These are phyloP conservation scores for Rhodotorula kratochvilovae DNA, from an alignment of 768 basidiomycete genomes.

Conservation along the genomic window DNA sequence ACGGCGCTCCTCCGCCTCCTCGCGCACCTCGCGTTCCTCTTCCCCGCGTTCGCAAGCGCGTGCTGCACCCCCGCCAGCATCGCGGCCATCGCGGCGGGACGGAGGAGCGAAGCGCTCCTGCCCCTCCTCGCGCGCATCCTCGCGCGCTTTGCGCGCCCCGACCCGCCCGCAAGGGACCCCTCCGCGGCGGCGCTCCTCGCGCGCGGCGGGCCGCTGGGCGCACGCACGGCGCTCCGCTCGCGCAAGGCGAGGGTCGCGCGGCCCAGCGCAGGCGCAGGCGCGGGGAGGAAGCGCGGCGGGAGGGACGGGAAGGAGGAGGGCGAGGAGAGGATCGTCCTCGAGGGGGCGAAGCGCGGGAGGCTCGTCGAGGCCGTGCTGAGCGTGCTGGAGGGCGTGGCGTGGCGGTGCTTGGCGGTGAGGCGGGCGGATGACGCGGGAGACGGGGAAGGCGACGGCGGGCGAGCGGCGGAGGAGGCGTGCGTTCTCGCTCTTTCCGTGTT, in stretches of 20 bases:
- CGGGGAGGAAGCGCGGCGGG: background rate
- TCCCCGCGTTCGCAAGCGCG: constrained; percentile 1
- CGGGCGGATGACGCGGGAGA: background rate
- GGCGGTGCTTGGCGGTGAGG: constrained; percentile 7
- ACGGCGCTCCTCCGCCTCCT: constrained; percentile 23
- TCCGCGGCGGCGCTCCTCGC: background rate
- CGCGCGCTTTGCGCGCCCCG: constrained; percentile 12
- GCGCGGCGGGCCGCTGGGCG: too few species aligned
- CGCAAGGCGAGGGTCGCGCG: constrained; percentile 3
- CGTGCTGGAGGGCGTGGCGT: constrained; percentile 30
- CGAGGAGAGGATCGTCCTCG: constrained; percentile 12
- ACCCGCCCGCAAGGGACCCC: background rate
- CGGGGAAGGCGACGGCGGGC: background rate
- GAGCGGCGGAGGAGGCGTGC: constrained; percentile 11
- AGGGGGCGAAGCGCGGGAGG: constrained; percentile 5
- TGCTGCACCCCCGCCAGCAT: background rate
- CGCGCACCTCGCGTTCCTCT: constrained; percentile 23
- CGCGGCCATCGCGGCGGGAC: too few species aligned
- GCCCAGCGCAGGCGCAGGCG: background rate
- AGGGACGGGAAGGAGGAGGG: background rate
- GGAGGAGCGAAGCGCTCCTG: background rate
- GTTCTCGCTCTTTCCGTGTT: background rate
- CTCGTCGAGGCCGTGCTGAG: constrained; percentile 7
- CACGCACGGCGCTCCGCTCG: background rate
- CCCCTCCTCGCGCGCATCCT: constrained; percentile 3